phyloP scores from a whole-genome alignment of 140 eudicot genomes.

The Senecio squalidus region DNA sequence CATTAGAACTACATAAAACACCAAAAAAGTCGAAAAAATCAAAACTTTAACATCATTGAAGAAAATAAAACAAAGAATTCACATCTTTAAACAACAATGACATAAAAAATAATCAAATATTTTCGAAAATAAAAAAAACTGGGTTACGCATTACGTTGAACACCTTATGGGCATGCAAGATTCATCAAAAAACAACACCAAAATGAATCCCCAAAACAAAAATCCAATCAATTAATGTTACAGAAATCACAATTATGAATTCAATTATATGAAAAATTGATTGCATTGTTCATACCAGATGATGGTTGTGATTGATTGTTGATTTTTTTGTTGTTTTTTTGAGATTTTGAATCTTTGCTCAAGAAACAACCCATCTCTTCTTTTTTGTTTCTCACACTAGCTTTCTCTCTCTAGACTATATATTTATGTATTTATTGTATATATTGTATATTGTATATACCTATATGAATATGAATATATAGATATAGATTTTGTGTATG shows the following conservation, averaged over 20 bases:
- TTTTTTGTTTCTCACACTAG: not conserved
- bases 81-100: too few relatives aligned
- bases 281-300: not conserved
- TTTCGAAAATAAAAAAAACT: too few relatives aligned
- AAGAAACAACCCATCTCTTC: slow-evolving; percentile 17
- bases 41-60: not conserved
- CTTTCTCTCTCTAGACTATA: not conserved
- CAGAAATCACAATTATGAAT: too few relatives aligned
- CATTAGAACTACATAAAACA: not conserved
- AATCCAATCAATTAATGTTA: not conserved
- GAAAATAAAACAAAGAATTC: too few relatives aligned
- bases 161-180: slow-evolving; percentile 3
- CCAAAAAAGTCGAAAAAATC: not conserved
- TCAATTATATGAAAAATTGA: too few relatives aligned
- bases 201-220: not conserved
- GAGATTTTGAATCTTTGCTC: slow-evolving; percentile 3
- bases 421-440: not conserved
- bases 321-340: not conserved
- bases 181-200: not conserved
- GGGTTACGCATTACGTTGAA: not conserved
- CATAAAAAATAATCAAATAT: too few relatives aligned
- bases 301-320: slow-evolving; percentile 5
- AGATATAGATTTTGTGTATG: not conserved
- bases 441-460: not conserved
- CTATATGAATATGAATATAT: too few relatives aligned